Percentiles rank a stretch among this genome's conserved stretches.
These are phyloP conservation scores for Amanita molliuscula DNA, from an alignment of 768 basidiomycete genomes.

Conservation along the genomic window DNA sequence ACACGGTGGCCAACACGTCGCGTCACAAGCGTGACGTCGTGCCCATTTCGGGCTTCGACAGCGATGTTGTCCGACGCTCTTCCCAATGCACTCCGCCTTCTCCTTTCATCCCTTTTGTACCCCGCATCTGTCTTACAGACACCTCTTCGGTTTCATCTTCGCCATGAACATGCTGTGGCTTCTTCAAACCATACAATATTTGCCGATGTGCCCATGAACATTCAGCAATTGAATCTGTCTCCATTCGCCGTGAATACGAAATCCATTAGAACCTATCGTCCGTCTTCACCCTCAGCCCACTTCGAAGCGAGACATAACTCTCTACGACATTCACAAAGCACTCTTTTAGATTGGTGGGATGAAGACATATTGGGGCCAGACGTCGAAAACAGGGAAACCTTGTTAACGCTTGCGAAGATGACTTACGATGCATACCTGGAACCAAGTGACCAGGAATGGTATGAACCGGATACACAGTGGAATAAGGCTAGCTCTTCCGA, in stretches of 20 bases:
- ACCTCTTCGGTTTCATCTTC: constrained; percentile 34
- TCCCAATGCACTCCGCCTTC: constrained; percentile 9
- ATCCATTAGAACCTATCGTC: constrained; percentile 26
- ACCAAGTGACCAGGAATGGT: constrained; percentile 49
- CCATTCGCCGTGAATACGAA: constrained; percentile 27
- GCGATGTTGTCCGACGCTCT: constrained; percentile 6
- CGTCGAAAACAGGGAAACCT: constrained; percentile 50
- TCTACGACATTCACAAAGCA: constrained; percentile 19
- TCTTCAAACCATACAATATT: constrained; percentile 37
- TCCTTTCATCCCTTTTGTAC: constrained; percentile 24
- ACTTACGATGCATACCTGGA: constrained; percentile 63
- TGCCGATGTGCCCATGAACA: constrained; percentile 27
- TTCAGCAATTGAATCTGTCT: constrained; percentile 10
- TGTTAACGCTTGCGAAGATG: constrained; percentile 79
- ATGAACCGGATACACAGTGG: constrained; percentile 33
- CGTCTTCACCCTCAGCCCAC: constrained; percentile 26
- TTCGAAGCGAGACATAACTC: constrained; percentile 20
- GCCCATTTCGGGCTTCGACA: neutral
- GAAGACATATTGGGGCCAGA: constrained; percentile 55
- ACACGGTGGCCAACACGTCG: neutral
- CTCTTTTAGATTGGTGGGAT: constrained; percentile 44
- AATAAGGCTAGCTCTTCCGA: neutral
- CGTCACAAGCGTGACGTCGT: neutral
- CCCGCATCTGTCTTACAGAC: constrained; percentile 19
- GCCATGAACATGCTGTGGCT: constrained; percentile 41